Conservation (phyloP, 1,139 yeast species). For the Debaryomycetaceae sp. region DNA sequence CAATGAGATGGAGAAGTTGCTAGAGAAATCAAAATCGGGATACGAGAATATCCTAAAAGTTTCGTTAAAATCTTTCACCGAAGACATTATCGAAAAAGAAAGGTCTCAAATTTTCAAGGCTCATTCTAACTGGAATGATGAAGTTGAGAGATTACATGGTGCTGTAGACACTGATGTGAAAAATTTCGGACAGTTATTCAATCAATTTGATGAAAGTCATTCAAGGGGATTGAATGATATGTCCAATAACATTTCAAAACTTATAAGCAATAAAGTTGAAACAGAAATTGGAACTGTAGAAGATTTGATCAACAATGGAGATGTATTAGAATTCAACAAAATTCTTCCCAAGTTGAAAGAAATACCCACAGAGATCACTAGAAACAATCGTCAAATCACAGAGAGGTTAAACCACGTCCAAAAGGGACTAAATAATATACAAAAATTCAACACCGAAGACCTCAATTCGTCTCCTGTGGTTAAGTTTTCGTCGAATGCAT, state of each 20-base stretch:
- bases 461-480: slow-evolving; percentile 5
- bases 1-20: slow-evolving; percentile 7
- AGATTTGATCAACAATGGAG: slow-evolving; percentile 1
- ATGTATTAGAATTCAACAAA: background rate
- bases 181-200: slow-evolving; percentile 3
- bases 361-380: slow-evolving; percentile 2
- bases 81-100: slow-evolving; percentile 6
- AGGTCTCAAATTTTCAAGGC: slow-evolving; percentile 7
- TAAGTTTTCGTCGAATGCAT: slow-evolving; percentile 1
- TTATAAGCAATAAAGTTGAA: slow-evolving; percentile 6
- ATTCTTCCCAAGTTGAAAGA: slow-evolving; percentile 2
- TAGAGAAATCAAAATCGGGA: slow-evolving; percentile 6
- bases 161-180: slow-evolving; percentile 5
- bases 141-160: slow-evolving; percentile 5
- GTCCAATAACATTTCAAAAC: slow-evolving; percentile 6
- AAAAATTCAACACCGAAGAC: slow-evolving; percentile 10
- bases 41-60: slow-evolving; percentile 9
- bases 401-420: slow-evolving; percentile 7
- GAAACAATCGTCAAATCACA: slow-evolving; percentile 3
- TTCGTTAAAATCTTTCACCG: slow-evolving; percentile 8
- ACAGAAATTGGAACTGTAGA: slow-evolving; percentile 5
- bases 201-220: slow-evolving; percentile 4
- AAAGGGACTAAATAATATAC: slow-evolving; percentile 7
- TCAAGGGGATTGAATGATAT: slow-evolving; percentile 7
- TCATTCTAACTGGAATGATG: slow-evolving; percentile 10